phyloP scores from a whole-genome alignment of 1,284 basidiomycete species.

The Inonotus obliquus region DNA sequence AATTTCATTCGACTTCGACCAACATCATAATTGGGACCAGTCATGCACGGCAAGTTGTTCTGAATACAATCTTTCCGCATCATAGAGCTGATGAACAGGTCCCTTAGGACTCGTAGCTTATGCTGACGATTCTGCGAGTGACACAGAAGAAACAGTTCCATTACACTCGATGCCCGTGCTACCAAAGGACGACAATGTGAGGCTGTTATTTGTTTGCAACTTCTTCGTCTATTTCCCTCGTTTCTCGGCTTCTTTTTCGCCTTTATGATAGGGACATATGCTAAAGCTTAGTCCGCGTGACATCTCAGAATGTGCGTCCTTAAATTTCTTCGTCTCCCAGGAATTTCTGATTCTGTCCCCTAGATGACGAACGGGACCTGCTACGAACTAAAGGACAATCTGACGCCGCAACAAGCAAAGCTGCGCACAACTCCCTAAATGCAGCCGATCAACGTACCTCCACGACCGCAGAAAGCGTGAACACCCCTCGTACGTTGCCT shows the following conservation, averaged over 20 bases:
- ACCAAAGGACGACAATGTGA: conserved; percentile 48
- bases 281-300: conserved; percentile 37
- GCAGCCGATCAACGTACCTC: background rate
- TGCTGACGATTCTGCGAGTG: conserved; percentile 58
- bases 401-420: background rate
- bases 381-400: background rate
- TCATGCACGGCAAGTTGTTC: background rate
- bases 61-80: background rate
- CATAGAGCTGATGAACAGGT: background rate
- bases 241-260: conserved; percentile 54
- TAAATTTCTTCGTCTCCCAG: background rate
- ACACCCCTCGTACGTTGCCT: background rate
- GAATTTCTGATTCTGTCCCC: background rate
- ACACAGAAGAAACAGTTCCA: conserved; percentile 24
- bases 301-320: conserved; percentile 45
- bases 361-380: background rate
- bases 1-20: no score
- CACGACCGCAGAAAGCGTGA: background rate
- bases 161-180: background rate
- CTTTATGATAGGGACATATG: conserved; percentile 58
- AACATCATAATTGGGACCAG: no score
- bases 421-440: background rate
- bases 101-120: conserved; percentile 57
- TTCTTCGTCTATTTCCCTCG: conserved; percentile 55
- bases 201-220: conserved; percentile 42